These are phyloP conservation scores for Floccularia luteovirens DNA, from an alignment of 768 basidiomycete genomes.

Conservation along the genomic window DNA sequence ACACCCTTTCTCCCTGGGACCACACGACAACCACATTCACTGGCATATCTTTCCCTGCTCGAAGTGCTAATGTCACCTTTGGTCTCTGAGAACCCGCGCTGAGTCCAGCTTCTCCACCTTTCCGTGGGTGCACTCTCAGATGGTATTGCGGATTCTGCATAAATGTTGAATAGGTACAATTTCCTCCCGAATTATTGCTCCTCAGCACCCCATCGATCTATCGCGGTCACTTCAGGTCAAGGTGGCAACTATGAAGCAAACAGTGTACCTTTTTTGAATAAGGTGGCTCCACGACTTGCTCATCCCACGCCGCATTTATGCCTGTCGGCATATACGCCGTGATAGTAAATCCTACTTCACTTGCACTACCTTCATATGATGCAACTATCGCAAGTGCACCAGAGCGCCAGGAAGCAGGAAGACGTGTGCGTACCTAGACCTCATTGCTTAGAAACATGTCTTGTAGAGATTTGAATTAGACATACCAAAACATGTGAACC, in stretches of 20 bases:
- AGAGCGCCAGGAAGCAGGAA: constrained; percentile 24
- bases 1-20: constrained; percentile 66
- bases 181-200: constrained; percentile 76
- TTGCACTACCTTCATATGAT: constrained; percentile 61
- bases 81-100: constrained; percentile 21
- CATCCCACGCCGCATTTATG: constrained; percentile 38
- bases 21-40: constrained; percentile 70
- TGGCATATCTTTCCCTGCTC: constrained; percentile 58
- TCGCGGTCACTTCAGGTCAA: background rate
- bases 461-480: constrained; percentile 1
- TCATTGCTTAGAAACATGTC: background rate
- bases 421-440: constrained; percentile 24
- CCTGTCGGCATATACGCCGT: constrained; percentile 41
- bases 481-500: constrained; percentile 40
- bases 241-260: background rate
- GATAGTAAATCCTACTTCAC: constrained; percentile 62
- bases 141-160: constrained; percentile 90
- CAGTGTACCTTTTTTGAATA: constrained; percentile 29
- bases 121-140: constrained; percentile 44
- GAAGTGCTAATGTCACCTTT: constrained; percentile 30
- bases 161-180: constrained; percentile 70
- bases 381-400: constrained; percentile 47
- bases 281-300: constrained; percentile 25
- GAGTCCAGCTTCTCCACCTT: background rate
- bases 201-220: constrained; percentile 61